Conservation (phyloP, 257 asterid genomes). For the Prunella vulgaris region DNA sequence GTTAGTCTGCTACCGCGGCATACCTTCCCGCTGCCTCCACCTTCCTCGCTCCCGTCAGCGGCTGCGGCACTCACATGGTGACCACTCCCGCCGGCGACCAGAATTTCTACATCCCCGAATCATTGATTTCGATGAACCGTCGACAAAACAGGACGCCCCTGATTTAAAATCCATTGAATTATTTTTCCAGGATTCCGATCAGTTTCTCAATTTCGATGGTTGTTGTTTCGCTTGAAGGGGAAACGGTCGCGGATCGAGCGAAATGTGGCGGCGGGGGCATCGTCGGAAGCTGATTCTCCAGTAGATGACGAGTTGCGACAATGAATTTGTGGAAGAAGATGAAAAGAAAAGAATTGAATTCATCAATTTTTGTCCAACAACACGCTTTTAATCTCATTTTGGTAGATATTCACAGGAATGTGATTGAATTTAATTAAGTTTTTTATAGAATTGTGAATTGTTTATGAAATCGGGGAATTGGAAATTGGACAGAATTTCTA, state of each 20-base stretch:
- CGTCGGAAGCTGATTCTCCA: slow-evolving; percentile 46
- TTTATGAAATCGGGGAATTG: too few relatives aligned
- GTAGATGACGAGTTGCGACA: slow-evolving; percentile 34
- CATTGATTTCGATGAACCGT: slow-evolving; percentile 37
- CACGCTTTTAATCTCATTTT: slow-evolving; percentile 15
- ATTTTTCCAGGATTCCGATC: slow-evolving; percentile 52
- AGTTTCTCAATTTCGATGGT: slow-evolving; percentile 59
- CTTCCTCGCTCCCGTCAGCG: too few relatives aligned
- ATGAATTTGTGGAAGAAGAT: slow-evolving; percentile 13
- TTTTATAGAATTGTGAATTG: too few relatives aligned
- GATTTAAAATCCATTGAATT: slow-evolving; percentile 55
- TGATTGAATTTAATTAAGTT: too few relatives aligned
- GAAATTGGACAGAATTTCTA: too few relatives aligned
- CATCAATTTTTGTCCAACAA: background rate
- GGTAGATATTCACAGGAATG: too few relatives aligned
- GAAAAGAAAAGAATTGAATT: background rate
- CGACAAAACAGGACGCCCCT: slow-evolving; percentile 27
- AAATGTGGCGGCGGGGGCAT: slow-evolving; percentile 38
- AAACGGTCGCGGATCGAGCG: slow-evolving; percentile 89
- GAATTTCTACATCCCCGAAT: slow-evolving; percentile 18
- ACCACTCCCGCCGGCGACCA: too few relatives aligned
- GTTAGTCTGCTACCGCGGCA: too few relatives aligned
- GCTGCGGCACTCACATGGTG: too few relatives aligned
- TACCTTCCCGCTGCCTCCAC: too few relatives aligned
- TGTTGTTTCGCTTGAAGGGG: slow-evolving; percentile 54